phyloP scores from a whole-genome alignment of 1,284 basidiomycete genomes.

The Papiliotrema nemorosa region DNA sequence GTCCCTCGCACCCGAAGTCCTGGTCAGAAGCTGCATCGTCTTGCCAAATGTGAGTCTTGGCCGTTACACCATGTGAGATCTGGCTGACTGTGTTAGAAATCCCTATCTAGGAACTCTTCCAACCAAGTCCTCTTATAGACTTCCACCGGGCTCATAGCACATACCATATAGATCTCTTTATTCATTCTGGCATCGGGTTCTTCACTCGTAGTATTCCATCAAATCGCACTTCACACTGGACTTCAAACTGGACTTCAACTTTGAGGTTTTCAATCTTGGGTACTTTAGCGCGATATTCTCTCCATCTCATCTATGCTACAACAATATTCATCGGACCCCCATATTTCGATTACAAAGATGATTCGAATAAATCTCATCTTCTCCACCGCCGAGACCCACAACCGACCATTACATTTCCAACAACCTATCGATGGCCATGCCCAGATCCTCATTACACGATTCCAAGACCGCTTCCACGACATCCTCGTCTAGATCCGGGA shows the following conservation, averaged over 20 bases:
- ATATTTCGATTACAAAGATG: too few relatives aligned
- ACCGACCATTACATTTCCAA: constrained; percentile 27
- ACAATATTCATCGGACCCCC: not conserved
- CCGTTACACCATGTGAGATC: too few relatives aligned
- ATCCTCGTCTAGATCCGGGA: constrained; percentile 73
- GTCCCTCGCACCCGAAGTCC: constrained; percentile 48
- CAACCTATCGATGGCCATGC: constrained; percentile 71
- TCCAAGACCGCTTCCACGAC: constrained; percentile 82
- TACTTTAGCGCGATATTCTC: too few relatives aligned
- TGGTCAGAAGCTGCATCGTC: constrained; percentile 51
- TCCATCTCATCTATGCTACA: too few relatives aligned
- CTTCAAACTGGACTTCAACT: too few relatives aligned
- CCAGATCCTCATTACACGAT: constrained; percentile 80
- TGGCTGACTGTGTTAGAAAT: constrained; percentile 45
- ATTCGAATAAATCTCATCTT: too few relatives aligned
- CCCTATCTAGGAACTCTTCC: constrained; percentile 47
- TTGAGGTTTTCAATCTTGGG: too few relatives aligned
- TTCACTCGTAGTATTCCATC: too few relatives aligned
- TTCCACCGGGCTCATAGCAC: too few relatives aligned
- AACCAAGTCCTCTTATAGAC: constrained; percentile 53
- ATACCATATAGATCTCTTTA: not conserved
- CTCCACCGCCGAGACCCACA: too few relatives aligned
- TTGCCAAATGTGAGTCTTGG: constrained; percentile 49
- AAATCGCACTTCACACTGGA: too few relatives aligned
- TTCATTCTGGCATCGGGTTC: not conserved